Conservation (phyloP, 2,329 filamentous ascomycete species). For the Penicillium hesseltinei region DNA sequence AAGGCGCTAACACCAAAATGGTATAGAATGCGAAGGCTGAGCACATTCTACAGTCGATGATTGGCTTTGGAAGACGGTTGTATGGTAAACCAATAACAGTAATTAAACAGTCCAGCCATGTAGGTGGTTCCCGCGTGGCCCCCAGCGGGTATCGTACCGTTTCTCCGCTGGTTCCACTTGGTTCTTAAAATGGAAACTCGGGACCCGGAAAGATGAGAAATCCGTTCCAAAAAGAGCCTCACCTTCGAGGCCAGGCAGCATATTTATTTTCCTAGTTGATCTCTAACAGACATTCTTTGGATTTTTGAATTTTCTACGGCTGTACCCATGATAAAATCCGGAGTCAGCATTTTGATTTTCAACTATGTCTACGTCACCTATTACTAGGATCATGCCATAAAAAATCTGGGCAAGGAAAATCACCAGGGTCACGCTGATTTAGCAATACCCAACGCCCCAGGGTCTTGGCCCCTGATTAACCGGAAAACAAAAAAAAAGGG, state of each 20-base stretch:
- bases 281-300: not conserved
- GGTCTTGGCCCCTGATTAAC: conserved; percentile 1
- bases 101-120: not conserved
- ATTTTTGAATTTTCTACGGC: not conserved
- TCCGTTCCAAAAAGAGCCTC: conserved; percentile 4
- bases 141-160: conserved; percentile 3
- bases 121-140: conserved; percentile 1
- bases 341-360: not conserved
- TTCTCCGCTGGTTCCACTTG: conserved; percentile 5
- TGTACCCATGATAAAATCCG: not conserved
- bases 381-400: conserved; percentile 3
- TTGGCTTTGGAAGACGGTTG: conserved; percentile 7
- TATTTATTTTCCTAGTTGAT: not conserved
- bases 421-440: not conserved
- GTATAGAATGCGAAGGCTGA: conserved; percentile 24
- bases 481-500: not conserved
- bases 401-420: not conserved
- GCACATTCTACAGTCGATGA: conserved; percentile 10
- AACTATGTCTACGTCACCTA: not conserved
- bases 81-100: not conserved
- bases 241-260: not conserved
- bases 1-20: conserved; percentile 25
- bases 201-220: not conserved
- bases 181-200: conserved; percentile 12
- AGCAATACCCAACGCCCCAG: not conserved